Percentiles rank a stretch among this genome's conserved stretches.
These are phyloP conservation scores for Penicillium salamii DNA, from an alignment of 495 filamentous ascomycete species.

Conservation along the genomic window DNA sequence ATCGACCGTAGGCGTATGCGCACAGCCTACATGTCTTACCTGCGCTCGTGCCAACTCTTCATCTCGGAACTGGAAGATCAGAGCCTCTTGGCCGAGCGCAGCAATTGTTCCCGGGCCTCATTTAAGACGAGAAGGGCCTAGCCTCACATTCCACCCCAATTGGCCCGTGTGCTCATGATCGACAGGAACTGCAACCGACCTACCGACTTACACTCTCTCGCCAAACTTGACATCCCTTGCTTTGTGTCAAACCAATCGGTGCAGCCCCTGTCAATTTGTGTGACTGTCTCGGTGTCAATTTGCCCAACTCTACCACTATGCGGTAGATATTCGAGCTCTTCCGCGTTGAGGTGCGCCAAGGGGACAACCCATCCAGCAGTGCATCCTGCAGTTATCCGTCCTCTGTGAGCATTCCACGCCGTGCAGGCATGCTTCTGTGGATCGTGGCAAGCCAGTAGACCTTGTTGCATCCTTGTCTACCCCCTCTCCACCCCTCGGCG, in stretches of 20 bases:
- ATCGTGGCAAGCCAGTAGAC: slow-evolving; percentile 12
- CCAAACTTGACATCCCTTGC: slow-evolving; percentile 15
- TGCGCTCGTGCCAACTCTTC: background rate
- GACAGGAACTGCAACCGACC: slow-evolving; percentile 22
- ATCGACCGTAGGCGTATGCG: too few species aligned
- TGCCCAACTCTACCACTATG: background rate
- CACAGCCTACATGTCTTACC: slow-evolving; percentile 2
- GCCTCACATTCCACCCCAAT: slow-evolving; percentile 12
- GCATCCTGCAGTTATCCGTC: background rate
- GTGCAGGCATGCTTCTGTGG: slow-evolving; percentile 25
- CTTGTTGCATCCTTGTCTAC: slow-evolving; percentile 21
- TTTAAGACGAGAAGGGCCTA: slow-evolving; percentile 15
- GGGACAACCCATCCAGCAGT: background rate
- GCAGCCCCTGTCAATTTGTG: background rate
- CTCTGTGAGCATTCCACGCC: slow-evolving; percentile 19
- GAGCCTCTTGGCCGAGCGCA: too few species aligned
- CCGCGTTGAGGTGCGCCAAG: slow-evolving; percentile 12
- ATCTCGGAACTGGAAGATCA: too few species aligned
- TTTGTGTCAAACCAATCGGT: background rate
- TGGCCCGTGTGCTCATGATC: slow-evolving; percentile 20
- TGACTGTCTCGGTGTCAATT: background rate
- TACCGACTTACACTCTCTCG: background rate
- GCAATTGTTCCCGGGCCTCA: background rate
- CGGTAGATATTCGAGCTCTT: slow-evolving; percentile 3
- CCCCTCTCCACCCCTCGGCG: slow-evolving; percentile 13